Base-by-base conservation (phyloP, 805 yeast species). In the Ogataea glucozyma region DNA sequence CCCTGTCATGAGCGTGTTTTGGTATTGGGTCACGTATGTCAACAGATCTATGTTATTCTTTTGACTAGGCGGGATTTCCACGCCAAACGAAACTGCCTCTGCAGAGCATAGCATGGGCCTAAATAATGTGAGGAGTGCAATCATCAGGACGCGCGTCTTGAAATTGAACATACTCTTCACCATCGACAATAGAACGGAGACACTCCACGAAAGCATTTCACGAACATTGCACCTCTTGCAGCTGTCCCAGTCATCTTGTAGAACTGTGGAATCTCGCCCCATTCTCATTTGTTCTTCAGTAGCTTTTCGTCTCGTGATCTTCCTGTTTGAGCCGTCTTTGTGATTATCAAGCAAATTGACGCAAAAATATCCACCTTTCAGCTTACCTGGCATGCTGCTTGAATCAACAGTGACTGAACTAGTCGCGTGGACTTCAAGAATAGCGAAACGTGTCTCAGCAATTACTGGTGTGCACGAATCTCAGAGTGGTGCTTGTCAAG, bases 71-170 rank as follows among this genome's bases (percentile, higher is more conserved):
- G 46, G 46, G 5, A 52, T 41, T 17, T 38, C 44, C 58, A 63
- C 30, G 68, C 72, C 58, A 65, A 49, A 31, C 17, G 34, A 30
- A 13, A 45, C 40, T 21, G 45, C 48, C 20, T 37, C 42, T 3
- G 40, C 45, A 11, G 48, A 38, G 20, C 34, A 30, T 6, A 33
- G 11, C 22, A 36, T 23, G 16, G 30, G 17, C 24, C 14, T 24
- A 14, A 14, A 27, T 12, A 38, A 6, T 8, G 19, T 17, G 17
- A 38, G 21, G 10, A 38, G 18, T 16, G 20, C 27, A 22, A 38
- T 22, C 11, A 38, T 29, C 32, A 27, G 30, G 29, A 30, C 34
- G 41, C 34, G 27, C 34, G 33, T 38, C 33, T 38, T 38, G 32
- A 19, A n/a, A 29, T 22, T 22, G n/a, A 8, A 22, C 13, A 30